A percentile compares a stretch with the other conserved stretches of the same genome.
Evolutionary conservation across 2,329 filamentous ascomycete species (phyloP).

Genomic region (Colletotrichum godetiae): DNA sequence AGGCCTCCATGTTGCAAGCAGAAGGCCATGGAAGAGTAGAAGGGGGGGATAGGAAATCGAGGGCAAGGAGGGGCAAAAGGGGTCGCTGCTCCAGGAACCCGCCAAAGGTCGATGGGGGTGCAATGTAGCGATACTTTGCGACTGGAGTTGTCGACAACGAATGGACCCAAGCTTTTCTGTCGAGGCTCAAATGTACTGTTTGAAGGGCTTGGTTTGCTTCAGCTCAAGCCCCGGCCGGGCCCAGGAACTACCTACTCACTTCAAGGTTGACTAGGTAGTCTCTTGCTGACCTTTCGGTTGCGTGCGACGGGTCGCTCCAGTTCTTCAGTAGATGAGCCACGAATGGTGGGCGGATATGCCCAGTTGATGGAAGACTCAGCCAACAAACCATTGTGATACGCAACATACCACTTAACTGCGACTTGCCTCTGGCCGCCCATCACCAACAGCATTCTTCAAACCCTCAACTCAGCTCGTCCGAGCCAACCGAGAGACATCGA

Average conservation of each 20-base stretch:
- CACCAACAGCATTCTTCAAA: background rate
- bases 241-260: background rate
- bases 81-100: slow-evolving; percentile 28
- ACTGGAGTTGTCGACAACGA: background rate
- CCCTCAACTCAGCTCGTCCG: background rate
- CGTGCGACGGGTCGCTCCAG: slow-evolving; percentile 15
- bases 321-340: slow-evolving; percentile 15
- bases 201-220: background rate
- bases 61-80: slow-evolving; percentile 26
- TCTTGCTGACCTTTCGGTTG: slow-evolving; percentile 21
- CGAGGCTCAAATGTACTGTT: background rate
- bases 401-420: slow-evolving; percentile 17
- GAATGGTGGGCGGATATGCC: slow-evolving; percentile 2
- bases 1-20: background rate
- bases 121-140: slow-evolving; percentile 22
- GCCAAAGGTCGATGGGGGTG: slow-evolving; percentile 15
- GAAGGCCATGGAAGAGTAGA: background rate
- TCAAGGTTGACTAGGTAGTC: background rate
- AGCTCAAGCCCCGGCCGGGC: slow-evolving; percentile 12
- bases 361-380: slow-evolving; percentile 2
- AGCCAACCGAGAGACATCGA: background rate
- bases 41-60: slow-evolving; percentile 17
- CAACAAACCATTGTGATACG: slow-evolving; percentile 32
- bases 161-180: slow-evolving; percentile 25
- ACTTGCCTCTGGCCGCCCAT: slow-evolving; percentile 1